phyloP scores from a whole-genome alignment of 2,329 filamentous ascomycete genomes.

The Akanthomyces uredinophilus region DNA sequence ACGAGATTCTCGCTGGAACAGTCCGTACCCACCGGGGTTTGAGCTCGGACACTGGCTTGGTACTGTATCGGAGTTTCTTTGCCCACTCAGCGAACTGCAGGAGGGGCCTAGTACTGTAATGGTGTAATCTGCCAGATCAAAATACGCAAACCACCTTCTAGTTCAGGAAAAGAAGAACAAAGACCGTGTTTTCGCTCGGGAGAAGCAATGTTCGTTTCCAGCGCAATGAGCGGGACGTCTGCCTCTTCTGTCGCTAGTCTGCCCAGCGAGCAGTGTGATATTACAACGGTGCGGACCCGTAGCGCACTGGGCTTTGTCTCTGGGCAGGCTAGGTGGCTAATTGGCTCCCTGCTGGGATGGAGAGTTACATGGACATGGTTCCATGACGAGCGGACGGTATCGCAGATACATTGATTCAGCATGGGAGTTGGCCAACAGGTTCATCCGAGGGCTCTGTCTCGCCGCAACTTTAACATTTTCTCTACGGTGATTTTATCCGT shows the following conservation, averaged over 20 bases:
- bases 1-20: not conserved
- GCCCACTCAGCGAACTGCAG: not conserved
- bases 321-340: not conserved
- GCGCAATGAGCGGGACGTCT: not conserved
- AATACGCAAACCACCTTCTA: not conserved
- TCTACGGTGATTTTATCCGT: not conserved
- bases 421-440: no score
- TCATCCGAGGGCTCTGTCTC: not conserved
- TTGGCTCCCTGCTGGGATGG: no score
- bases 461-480: not conserved
- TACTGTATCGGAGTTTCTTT: not conserved
- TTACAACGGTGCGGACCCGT: not conserved
- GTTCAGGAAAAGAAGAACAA: not conserved
- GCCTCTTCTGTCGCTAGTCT: no score
- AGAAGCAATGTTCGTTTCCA: not conserved
- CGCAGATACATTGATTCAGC: not conserved
- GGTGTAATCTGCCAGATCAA: not conserved
- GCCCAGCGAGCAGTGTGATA: not conserved
- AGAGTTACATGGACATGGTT: not conserved
- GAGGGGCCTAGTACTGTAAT: not conserved
- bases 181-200: not conserved
- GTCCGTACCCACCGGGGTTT: not conserved
- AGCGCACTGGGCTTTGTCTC: not conserved
- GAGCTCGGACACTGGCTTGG: slow-evolving; percentile 5
- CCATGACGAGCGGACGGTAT: not conserved